phyloP scores from a whole-genome alignment of 2,329 filamentous ascomycete genomes.

The Bipolaris gigantea region DNA sequence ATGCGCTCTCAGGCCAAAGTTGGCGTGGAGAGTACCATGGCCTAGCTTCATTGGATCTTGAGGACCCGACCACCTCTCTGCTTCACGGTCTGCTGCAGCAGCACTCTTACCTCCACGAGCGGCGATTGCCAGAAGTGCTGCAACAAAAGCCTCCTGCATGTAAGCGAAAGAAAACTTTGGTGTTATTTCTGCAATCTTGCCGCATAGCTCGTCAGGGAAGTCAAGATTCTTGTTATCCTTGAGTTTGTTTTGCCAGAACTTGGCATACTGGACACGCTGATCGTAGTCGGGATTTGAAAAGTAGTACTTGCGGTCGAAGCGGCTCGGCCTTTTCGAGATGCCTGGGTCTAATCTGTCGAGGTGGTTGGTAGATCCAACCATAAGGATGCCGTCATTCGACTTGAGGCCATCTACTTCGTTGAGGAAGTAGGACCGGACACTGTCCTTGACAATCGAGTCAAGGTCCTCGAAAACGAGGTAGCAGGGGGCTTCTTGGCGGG shows the following conservation, averaged over 20 bases:
- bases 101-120: constrained; percentile 22
- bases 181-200: constrained; percentile 47
- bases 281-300: constrained; percentile 47
- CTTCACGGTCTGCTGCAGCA: constrained; percentile 9
- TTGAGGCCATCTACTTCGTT: constrained; percentile 73
- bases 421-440: constrained; percentile 68
- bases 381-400: constrained; percentile 70
- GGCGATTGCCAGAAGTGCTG: constrained; percentile 44
- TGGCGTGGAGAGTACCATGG: constrained; percentile 10
- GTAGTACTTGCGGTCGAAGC: constrained; percentile 54
- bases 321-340: constrained; percentile 52
- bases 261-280: constrained; percentile 47
- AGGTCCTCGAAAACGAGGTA: constrained; percentile 73
- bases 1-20: constrained; percentile 4
- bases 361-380: constrained; percentile 67
- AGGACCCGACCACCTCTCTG: constrained; percentile 32
- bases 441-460: constrained; percentile 65
- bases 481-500: constrained; percentile 65
- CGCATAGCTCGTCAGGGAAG: constrained; percentile 48
- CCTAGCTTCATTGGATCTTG: constrained; percentile 27
- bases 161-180: constrained; percentile 52
- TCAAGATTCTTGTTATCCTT: constrained; percentile 42
- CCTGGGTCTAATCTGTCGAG: constrained; percentile 68
- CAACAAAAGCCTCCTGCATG: constrained; percentile 51
- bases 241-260: constrained; percentile 51